Evolutionary conservation across 1,139 yeast species (phyloP), one percentile per base, ranked within the genome.

Genomic region (Sugiyamaella paludigena): DNA sequence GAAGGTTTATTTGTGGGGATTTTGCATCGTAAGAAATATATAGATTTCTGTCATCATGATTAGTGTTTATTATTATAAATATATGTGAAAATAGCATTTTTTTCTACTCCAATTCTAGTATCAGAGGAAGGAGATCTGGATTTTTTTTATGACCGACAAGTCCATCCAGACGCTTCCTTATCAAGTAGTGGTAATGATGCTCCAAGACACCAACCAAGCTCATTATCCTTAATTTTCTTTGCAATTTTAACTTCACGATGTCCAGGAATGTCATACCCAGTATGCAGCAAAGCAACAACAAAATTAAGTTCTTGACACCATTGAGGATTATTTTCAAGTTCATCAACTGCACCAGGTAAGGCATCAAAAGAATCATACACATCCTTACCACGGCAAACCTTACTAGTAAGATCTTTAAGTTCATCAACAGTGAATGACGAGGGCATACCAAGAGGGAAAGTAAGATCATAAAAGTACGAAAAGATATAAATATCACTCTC

Each of bases 161-260:
- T 77, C 96, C 96, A 88, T 48, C 81, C 82, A 11, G 78, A 72
- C 40, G 70, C 68, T 35, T 69, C 67, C 55, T 76, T 73, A 56
- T 87, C 92, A 58, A 92, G 75, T 58, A 92, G 74, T 2, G 98
- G 98, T 62, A 92, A 76, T 0, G 97, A 87, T 2, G 98, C 98
- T 58, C 99, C 99, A 54, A 92, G 76, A 72, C 98, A 92, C 99
- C 99, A 92, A 32, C 98, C 98, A 47, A 92, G 76, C 70, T 92
- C 98, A 62, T 87, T 89, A 62, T 83, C 81, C 52, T 82, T 85
- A 58, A 92, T 88, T 64, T 81, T 88, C 72, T 87, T 81, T 7
- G 98, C 98, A 7, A 97, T 92, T 67, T 80, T 85, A 60, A 92
- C 80, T 68, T 91, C 98, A 67, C 98, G 83, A 60, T 77, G 76